Conservation (phyloP, 306 rosid genomes). For the Dryas drummondii region DNA sequence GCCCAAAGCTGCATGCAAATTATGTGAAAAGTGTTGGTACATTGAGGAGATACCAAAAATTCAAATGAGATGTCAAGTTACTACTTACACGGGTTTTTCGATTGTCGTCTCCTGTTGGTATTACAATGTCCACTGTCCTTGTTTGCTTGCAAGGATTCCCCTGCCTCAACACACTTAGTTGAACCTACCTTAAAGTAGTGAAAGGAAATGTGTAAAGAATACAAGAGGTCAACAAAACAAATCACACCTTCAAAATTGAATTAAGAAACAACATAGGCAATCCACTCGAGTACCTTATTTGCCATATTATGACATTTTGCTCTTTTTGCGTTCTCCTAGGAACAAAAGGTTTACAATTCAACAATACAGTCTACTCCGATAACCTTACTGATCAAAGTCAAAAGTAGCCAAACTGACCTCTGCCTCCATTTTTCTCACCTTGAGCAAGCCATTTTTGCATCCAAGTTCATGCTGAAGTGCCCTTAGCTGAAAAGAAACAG, state of each 20-base stretch:
- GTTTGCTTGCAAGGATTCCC: slow-evolving; percentile 36
- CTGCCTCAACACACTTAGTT: slow-evolving; percentile 31
- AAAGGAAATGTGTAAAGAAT: slow-evolving; percentile 14
- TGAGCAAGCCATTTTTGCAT: slow-evolving; percentile 65
- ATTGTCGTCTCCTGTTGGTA: slow-evolving; percentile 44
- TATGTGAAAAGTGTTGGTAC: slow-evolving; percentile 24
- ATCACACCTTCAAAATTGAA: slow-evolving; percentile 7
- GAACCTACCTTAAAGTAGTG: slow-evolving; percentile 37
- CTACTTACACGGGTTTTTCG: slow-evolving; percentile 51
- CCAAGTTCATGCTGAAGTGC: slow-evolving; percentile 71
- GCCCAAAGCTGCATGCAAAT: slow-evolving; percentile 55
- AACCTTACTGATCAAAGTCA: slow-evolving; percentile 4
- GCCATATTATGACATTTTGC: slow-evolving; percentile 29
- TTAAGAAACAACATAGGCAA: slow-evolving; percentile 12
- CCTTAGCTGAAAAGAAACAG: slow-evolving; percentile 49
- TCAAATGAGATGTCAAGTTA: slow-evolving; percentile 15
- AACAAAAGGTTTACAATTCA: slow-evolving; percentile 26
- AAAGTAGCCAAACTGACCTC: slow-evolving; percentile 50
- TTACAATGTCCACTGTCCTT: slow-evolving; percentile 23
- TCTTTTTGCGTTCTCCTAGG: slow-evolving; percentile 35
- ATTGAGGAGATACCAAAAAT: neutral
- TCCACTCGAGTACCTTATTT: slow-evolving; percentile 37
- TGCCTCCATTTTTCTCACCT: slow-evolving; percentile 40
- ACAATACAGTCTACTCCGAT: slow-evolving; percentile 12
- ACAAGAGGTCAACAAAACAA: slow-evolving; percentile 15